These are phyloP conservation scores for Polyplosphaeria fusca DNA, from an alignment of 495 filamentous ascomycete genomes.

Conservation along the genomic window DNA sequence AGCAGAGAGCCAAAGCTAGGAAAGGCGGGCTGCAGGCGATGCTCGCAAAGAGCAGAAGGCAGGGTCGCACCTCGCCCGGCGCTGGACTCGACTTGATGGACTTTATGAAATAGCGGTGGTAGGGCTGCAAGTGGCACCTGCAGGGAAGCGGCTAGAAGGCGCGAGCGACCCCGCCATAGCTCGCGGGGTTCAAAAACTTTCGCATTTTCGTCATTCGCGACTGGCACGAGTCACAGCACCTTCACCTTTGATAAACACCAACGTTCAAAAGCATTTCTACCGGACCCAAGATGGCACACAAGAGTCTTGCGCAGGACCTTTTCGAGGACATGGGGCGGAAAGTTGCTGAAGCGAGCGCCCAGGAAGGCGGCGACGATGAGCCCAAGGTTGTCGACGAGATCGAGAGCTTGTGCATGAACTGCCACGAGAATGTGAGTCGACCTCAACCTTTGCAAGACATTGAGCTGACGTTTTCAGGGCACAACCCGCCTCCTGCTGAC, in stretches of 20 bases:
- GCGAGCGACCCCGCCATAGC: conserved; percentile 14
- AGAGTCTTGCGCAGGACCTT: conserved; percentile 40
- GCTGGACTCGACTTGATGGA: conserved; percentile 56
- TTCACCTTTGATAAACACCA: neutral
- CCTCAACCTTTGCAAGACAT: neutral
- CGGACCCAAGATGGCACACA: conserved; percentile 13
- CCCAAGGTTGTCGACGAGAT: conserved; percentile 63
- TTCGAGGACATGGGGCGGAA: conserved; percentile 50
- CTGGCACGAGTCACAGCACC: neutral
- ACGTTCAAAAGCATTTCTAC: neutral
- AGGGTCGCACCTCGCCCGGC: conserved; percentile 33
- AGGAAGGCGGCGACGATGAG: conserved; percentile 46
- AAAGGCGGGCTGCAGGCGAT: conserved; percentile 59
- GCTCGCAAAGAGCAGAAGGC: conserved; percentile 51
- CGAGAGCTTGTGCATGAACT: conserved; percentile 80
- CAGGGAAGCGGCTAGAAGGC: conserved; percentile 20
- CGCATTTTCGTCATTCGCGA: conserved; percentile 11
- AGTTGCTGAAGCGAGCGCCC: conserved; percentile 43
- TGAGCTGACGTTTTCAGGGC: conserved; percentile 53
- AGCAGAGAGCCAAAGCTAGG: conserved; percentile 56
- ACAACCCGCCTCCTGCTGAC: conserved; percentile 81
- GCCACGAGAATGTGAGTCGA: conserved; percentile 71
- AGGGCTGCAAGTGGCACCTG: conserved; percentile 17
- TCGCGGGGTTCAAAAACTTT: conserved; percentile 31
- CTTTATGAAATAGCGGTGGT: conserved; percentile 48